These are phyloP conservation scores for Acanthamoeba healyi DNA, from an alignment of 208 protist species.

Conservation along the genomic window DNA sequence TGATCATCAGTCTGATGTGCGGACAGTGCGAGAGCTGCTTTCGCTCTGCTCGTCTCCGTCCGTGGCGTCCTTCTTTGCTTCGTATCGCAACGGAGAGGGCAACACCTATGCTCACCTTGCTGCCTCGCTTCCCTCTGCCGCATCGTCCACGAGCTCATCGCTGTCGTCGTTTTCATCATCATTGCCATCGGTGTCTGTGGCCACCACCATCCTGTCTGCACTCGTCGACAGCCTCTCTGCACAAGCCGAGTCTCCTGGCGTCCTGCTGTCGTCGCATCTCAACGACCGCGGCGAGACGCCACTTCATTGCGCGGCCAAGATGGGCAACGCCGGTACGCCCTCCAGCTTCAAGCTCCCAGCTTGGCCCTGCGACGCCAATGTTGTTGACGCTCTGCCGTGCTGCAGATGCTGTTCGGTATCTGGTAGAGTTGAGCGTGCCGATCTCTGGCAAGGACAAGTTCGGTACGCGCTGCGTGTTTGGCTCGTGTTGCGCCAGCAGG, in stretches of 20 bases:
- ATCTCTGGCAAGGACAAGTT: background rate
- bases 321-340: constrained; percentile 2
- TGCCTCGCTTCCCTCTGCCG: background rate
- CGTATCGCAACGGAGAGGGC: constrained; percentile 6
- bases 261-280: background rate
- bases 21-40: background rate
- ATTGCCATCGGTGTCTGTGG: no score
- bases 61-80: background rate
- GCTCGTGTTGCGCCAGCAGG: no score
- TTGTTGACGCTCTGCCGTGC: no score
- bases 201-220: background rate
- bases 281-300: constrained; percentile 9
- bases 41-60: background rate
- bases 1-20: no score
- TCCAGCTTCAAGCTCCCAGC: background rate
- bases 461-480: no score
- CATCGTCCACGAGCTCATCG: background rate
- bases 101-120: background rate
- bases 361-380: no score
- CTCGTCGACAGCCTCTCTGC: no score
- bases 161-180: no score
- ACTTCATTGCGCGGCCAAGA: background rate
- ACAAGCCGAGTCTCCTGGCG: no score
- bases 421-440: background rate
- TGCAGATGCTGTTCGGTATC: background rate